Base-by-base conservation (phyloP, 495 filamentous ascomycete species). In the Amphirosellinia nigrospora region DNA sequence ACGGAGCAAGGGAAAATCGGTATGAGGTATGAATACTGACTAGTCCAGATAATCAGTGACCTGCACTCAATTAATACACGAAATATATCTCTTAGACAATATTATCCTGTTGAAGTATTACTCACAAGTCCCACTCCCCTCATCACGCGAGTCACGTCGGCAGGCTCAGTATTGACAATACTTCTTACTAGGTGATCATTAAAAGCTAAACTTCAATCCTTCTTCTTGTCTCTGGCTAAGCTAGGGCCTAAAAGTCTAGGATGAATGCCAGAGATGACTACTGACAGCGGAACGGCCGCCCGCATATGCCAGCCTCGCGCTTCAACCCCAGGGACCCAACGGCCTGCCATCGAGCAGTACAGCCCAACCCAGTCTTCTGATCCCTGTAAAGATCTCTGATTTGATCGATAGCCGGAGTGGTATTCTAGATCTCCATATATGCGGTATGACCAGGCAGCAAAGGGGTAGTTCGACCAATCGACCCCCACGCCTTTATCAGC, bases 331-430 rank as follows among this genome's bases (percentile, higher is more conserved):
- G 48, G 59, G 50, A 53, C 60, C 68, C 60, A 70, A 70, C 68
- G 38, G 67, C 68, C 68, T 70, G 11, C 38, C 39, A 41, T 58
- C 60, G 59, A 70, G 59, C 7, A 64, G 64, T 56, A 64, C 48
- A 56, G 39, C 68, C 68, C 68, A 64, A 64, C 60, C 56, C 46
- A 28, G 56, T 64, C 26, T 61, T 52, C 59, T n/a, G 38, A 63
- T 39, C 59, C 68, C 48, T 70, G 68, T 46, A 15, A 19, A 56
- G 59, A 64, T 70, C 60, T 43, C 60, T 46, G 41, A 64, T 64
- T 70, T 46, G 68, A 58, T 70, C 58, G 68, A 70, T 70, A 70
- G 30, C 60, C 68, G 68, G 60, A 23, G 68, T 64, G 30, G 68
- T 70, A 70, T 64, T 45, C 41, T 30, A 70, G 68, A 70, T 70